Conservation (phyloP, 352 stramenopile genomes). For the Pythium volutum region DNA sequence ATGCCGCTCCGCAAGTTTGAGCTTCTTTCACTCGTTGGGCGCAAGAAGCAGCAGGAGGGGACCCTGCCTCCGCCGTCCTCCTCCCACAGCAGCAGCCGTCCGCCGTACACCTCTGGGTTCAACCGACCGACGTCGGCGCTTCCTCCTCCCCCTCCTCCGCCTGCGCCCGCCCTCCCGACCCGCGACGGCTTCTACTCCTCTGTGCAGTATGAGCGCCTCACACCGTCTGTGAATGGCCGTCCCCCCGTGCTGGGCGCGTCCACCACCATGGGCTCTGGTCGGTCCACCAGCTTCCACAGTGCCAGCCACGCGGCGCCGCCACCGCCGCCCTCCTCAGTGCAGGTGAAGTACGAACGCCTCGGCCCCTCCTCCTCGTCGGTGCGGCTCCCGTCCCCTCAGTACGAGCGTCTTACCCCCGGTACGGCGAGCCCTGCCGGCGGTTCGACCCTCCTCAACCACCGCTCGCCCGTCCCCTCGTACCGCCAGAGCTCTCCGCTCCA, state of each 20-base stretch:
- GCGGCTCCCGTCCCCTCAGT: conserved; percentile 20
- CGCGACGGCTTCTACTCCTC: conserved; percentile 29
- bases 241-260: conserved; percentile 3
- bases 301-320: conserved; percentile 4
- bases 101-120: conserved; percentile 11
- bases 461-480: conserved; percentile 10
- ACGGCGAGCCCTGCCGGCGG: conserved; percentile 14
- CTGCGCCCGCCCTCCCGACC: conserved; percentile 1
- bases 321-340: no score
- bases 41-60: conserved; percentile 55
- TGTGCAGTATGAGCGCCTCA: conserved; percentile 57
- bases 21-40: conserved; percentile 58
- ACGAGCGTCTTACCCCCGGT: conserved; percentile 15
- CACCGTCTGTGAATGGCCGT: conserved; percentile 27
- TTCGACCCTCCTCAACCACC: conserved; percentile 6
- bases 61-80: conserved; percentile 10
- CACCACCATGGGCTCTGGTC: conserved; percentile 3
- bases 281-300: conserved; percentile 14
- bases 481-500: conserved; percentile 20
- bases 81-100: conserved; percentile 14
- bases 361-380: conserved; percentile 1
- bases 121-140: conserved; percentile 10
- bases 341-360: conserved; percentile 14
- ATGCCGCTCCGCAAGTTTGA: conserved; percentile 44
- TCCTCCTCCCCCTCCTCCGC: conserved; percentile 1